phyloP scores from a whole-genome alignment of 768 basidiomycete genomes.

The Phlebiopsis flavidoalba region DNA sequence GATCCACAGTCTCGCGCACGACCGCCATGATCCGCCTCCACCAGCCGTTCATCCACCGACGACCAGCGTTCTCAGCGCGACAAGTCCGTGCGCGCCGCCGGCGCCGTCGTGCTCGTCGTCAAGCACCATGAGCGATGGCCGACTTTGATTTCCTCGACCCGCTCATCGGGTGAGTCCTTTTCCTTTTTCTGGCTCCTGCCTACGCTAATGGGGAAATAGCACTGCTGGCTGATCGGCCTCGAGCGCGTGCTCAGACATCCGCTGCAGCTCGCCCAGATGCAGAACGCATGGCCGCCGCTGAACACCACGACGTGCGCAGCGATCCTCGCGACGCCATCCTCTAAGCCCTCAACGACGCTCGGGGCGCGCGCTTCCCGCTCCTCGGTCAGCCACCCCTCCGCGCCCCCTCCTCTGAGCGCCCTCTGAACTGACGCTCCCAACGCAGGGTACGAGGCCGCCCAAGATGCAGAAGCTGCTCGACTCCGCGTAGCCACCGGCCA shows the following conservation, averaged over 20 bases:
- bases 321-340: conserved; percentile 53
- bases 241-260: conserved; percentile 63
- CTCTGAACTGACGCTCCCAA: conserved; percentile 10
- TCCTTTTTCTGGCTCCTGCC: not conserved
- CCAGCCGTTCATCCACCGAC: conserved; percentile 52
- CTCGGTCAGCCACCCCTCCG: conserved; percentile 30
- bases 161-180: conserved; percentile 55
- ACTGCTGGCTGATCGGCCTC: conserved; percentile 70
- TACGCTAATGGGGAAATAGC: conserved; percentile 33
- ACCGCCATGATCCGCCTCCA: conserved; percentile 63
- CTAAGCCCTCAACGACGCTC: conserved; percentile 58
- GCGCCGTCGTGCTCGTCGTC: conserved; percentile 46
- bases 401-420: conserved; percentile 3
- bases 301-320: conserved; percentile 50
- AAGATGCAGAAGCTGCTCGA: conserved; percentile 25
- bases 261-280: conserved; percentile 58
- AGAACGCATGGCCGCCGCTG: conserved; percentile 55
- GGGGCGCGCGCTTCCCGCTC: conserved; percentile 55
- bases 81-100: conserved; percentile 58
- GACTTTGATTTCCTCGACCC: conserved; percentile 76
- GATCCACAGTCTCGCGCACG: conserved; percentile 62
- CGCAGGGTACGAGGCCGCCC: conserved; percentile 23
- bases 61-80: conserved; percentile 59
- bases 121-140: conserved; percentile 54
- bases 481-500: conserved; percentile 9